Evolutionary conservation across 345 rosid genomes (phyloP), one percentile per base, ranked within the genome.

Genomic region (Bruguiera sexangula): DNA sequence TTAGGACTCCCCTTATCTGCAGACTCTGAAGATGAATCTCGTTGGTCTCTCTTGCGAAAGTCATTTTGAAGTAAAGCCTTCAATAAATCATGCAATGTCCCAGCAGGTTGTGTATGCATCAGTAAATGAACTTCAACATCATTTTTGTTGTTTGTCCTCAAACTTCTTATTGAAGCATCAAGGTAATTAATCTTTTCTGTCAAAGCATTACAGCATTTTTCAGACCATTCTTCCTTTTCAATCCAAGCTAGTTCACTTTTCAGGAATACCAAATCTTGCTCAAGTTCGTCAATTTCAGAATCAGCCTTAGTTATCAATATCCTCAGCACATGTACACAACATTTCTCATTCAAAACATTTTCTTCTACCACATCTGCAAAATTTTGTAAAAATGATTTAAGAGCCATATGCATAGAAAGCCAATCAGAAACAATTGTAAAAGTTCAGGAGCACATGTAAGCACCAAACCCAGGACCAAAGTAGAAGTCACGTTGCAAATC

Each of bases 301-400:
- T 85, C 84, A 19, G 85, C 87, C 57, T 85, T 81, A 57, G 73
- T 74, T 10, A 74, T 84, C 83, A 88, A 70, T 19, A 87, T 76
- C 80, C 79, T 65, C 62, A 87, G 82, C 48, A 84, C 89, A 73
- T 75, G 83, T 48, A 79, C 69, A 77, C 96, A 85, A 29, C 24
- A 83, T 66, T 72, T 84, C 72, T 85, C 96, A 11, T 87, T 83
- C 81, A 83, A 65, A 19, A 80, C 83, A 67, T 82, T 74, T 68
- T 84, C 96, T 57, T 93, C 86, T n/a, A 87, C 67, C 59, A 75
- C 73, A 72, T 90, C 96, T 93, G 78, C 61, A 57, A 31, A 57
- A 53, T 1, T 13, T 52, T 37, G n/a, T 63, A 24, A 46, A 20
- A 37, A 60, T 71, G 19, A 69, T 32, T 8, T 24, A 29, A 43